Percentiles rank a stretch among this genome's conserved stretches.
phyloP scores from a whole-genome alignment of 2,329 filamentous ascomycete genomes.

The Chrysoporthe austroafricana region DNA sequence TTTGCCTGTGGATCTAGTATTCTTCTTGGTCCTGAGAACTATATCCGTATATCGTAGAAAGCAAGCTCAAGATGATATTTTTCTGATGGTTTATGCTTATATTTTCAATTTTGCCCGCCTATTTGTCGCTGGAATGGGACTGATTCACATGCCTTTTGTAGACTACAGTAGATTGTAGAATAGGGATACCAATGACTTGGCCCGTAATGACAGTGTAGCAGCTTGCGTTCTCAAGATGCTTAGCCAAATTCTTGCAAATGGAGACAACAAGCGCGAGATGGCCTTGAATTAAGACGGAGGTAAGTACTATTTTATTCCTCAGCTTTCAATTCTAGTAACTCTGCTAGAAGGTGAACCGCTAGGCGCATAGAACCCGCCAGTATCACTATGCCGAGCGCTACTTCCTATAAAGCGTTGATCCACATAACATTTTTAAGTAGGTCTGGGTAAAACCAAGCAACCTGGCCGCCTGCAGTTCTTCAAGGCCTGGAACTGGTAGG shows the following conservation, averaged over 20 bases:
- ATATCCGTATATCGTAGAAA: constrained; percentile 38
- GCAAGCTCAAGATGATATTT: constrained; percentile 45
- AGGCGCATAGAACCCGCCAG: constrained; percentile 48
- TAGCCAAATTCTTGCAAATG: constrained; percentile 50
- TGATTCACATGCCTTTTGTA: constrained; percentile 21
- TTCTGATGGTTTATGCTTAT: constrained; percentile 34
- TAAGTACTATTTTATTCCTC: constrained; percentile 42
- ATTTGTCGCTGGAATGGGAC: not conserved
- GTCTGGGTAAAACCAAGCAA: constrained; percentile 36
- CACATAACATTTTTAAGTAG: constrained; percentile 42
- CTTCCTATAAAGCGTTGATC: constrained; percentile 46
- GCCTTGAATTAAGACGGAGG: constrained; percentile 45
- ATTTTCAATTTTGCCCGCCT: not conserved
- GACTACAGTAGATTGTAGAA: constrained; percentile 49
- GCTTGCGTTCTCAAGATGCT: constrained; percentile 51
- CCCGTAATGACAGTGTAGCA: constrained; percentile 53
- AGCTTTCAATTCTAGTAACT: not conserved
- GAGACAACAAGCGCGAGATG: constrained; percentile 44
- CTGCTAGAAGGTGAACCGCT: constrained; percentile 38
- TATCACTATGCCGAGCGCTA: constrained; percentile 51
- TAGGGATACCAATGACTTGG: constrained; percentile 52
- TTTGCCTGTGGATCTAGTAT: constrained; percentile 41
- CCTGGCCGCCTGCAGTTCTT: constrained; percentile 43
- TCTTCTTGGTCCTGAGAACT: constrained; percentile 36
- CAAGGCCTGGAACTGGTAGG: constrained; percentile 41